Base-by-base conservation (phyloP, 1,139 yeast species). In the Suhomyces coccinellae region DNA sequence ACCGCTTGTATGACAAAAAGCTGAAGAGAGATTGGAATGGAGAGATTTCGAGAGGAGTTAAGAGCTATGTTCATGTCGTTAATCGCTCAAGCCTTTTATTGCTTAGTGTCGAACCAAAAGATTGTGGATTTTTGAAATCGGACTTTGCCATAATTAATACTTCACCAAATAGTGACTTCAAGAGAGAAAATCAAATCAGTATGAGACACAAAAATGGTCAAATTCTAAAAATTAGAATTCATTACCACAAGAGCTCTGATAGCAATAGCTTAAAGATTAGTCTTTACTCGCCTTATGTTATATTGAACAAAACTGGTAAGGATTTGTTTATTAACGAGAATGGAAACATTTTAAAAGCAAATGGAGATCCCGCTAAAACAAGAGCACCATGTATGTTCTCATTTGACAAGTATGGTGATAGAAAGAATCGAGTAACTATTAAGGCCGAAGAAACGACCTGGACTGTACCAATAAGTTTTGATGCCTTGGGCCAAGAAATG, bases 401-500 rank as follows among this genome's bases (percentile, higher is more conserved):
- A 0, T 91, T 88, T 59, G 85, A 82, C 17, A 71, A 69, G 28
- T 79, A 73, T 38, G 70, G 67, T 10, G 85, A 81, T 44, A 75
- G 83, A 37, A 77, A 75, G 38, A 85, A 85, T 54, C 73, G 96
- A 48, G 96, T 95, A 0, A 62, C 77, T n/a, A 57, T 91, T 11
- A 77, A 78, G 49, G 72, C 88, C 28, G 87, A 79, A 3, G 88
- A 87, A 45, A 85, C 96, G 0, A 71, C 73, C n/a, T 80, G 88
- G 82, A 87, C 97, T 48, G 64, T 71, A 0, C 88, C 90, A 0
- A 71, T 89, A 38, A 85, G 96, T 62, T 83, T 93, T 57, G 97
- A 91, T 61, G 95, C 96, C 2, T 78, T 93, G 48, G 99, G 99
- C 0, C 95, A 89, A 54, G 73, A 83, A 0, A 76, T 79, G 37